phyloP scores from a whole-genome alignment of 306 rosid genomes.

The Quercus ilex region DNA sequence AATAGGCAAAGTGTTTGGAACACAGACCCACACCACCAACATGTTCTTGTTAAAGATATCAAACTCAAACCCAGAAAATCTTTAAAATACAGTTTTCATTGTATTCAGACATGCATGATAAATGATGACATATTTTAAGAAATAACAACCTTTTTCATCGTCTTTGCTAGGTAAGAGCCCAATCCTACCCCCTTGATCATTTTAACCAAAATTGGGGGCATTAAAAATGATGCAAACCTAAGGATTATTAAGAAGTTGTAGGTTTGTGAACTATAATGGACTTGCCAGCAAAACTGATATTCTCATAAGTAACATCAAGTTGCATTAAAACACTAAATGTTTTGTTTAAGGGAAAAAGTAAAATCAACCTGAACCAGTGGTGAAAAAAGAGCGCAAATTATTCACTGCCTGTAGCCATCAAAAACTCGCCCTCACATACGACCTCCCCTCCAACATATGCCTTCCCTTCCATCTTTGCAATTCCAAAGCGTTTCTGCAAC shows the following conservation, averaged over 20 bases:
- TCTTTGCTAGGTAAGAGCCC: neutral
- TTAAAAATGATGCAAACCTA: constrained; percentile 3
- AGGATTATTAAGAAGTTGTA: neutral
- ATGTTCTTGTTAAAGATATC: neutral
- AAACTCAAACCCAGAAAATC: neutral
- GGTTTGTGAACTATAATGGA: constrained; percentile 1
- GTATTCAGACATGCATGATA: neutral
- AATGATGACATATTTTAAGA: neutral
- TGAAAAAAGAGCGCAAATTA: constrained; percentile 9
- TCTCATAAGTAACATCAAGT: neutral
- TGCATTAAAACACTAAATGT: constrained; percentile 15
- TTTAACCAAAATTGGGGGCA: no score
- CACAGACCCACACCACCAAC: neutral
- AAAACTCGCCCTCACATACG: constrained; percentile 88
- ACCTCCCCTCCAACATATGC: constrained; percentile 91
- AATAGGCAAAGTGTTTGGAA: no score
- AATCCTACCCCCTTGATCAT: no score
- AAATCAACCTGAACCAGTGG: constrained; percentile 15
- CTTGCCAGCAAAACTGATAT: constrained; percentile 10
- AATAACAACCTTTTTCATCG: neutral
- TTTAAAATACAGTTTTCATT: neutral
- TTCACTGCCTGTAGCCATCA: constrained; percentile 67
- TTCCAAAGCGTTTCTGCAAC: constrained; percentile 83
- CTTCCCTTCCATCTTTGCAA: constrained; percentile 95
- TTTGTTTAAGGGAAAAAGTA: constrained; percentile 11